Percentiles rank a stretch among this genome's conserved stretches.
Evolutionary conservation across 768 basidiomycete species (phyloP).

Genomic region (Naematelia aurantialba): DNA sequence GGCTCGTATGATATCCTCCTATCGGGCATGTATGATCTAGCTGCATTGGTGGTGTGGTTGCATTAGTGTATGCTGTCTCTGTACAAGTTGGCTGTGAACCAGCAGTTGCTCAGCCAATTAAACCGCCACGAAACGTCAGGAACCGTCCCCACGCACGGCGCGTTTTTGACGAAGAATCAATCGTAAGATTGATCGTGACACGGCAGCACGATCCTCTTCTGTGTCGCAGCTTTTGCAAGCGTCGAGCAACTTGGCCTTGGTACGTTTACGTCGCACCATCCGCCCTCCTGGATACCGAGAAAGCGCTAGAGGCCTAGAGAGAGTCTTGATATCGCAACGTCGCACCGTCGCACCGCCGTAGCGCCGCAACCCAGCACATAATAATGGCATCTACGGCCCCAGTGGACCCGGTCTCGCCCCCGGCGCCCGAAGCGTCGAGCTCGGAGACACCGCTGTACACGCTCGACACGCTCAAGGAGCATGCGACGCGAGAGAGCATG

Average conservation of each 20-base stretch:
- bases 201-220: no score
- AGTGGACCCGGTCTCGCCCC: neutral
- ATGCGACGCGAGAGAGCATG: constrained; percentile 70
- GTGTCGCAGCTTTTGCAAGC: no score
- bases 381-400: constrained; percentile 23
- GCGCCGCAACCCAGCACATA: no score
- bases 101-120: constrained; percentile 15
- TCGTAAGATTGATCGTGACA: neutral
- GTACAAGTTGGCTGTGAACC: neutral
- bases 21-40: constrained; percentile 34
- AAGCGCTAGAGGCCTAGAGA: no score
- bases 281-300: no score
- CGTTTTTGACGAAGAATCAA: neutral
- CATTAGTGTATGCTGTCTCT: neutral
- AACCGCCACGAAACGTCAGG: constrained; percentile 21
- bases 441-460: constrained; percentile 44
- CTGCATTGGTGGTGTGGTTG: neutral
- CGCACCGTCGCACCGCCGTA: no score
- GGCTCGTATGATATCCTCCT: constrained; percentile 4
- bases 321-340: no score
- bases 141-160: neutral
- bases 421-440: neutral
- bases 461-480: constrained; percentile 68
- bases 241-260: no score
- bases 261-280: no score